Conservation (phyloP, 495 filamentous ascomycete species). For the Neurospora sp. region DNA sequence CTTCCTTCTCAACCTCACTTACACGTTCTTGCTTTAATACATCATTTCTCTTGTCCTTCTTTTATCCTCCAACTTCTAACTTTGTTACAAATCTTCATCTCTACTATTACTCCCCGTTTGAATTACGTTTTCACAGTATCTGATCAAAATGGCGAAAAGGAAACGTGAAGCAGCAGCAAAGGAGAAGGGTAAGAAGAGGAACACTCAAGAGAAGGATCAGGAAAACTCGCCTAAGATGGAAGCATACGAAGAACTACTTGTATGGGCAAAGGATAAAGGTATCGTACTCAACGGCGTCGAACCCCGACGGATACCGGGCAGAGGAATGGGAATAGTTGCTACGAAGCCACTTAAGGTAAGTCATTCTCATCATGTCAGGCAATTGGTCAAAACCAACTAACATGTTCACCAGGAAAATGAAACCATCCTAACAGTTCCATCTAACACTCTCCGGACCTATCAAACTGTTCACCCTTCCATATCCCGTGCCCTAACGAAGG, state of each 20-base stretch:
- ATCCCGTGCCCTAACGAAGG: slow-evolving; percentile 35
- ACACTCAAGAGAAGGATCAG: background rate
- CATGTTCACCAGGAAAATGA: slow-evolving; percentile 34
- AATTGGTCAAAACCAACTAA: background rate
- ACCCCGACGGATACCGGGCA: slow-evolving; percentile 47
- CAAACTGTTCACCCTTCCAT: slow-evolving; percentile 45
- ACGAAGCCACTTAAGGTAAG: slow-evolving; percentile 51
- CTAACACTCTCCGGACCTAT: slow-evolving; percentile 49
- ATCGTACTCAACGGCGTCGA: slow-evolving; percentile 50
- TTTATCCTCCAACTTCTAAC: background rate
- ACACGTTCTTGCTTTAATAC: background rate
- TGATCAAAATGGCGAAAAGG: background rate
- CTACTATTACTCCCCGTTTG: background rate
- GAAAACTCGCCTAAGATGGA: slow-evolving; percentile 17
- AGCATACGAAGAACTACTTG: slow-evolving; percentile 39
- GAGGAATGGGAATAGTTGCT: slow-evolving; percentile 68
- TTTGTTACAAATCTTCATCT: background rate
- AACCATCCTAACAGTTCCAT: slow-evolving; percentile 53
- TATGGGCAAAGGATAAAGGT: slow-evolving; percentile 52
- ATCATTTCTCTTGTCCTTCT: background rate
- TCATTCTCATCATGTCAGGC: background rate
- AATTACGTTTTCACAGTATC: background rate
- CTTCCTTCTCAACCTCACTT: background rate
- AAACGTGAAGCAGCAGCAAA: background rate
- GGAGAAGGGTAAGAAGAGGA: background rate